Conservation (phyloP, 2,329 filamentous ascomycete species). For the Fusarium hostae region DNA sequence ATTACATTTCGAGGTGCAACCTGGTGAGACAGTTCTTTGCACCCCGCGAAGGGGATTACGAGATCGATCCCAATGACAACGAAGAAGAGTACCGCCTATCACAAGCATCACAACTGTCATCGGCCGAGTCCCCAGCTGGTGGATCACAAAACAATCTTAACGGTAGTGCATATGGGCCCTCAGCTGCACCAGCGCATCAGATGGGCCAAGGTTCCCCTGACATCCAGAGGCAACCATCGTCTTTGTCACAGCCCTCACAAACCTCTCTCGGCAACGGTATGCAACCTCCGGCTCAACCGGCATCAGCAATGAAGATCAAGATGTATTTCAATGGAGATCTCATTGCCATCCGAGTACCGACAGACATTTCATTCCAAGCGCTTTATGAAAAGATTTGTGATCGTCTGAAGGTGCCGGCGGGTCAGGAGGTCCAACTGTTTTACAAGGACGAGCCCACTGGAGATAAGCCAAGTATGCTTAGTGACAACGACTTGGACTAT, state of each 20-base stretch:
- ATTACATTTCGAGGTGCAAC: constrained; percentile 84
- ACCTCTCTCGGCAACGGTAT: constrained; percentile 61
- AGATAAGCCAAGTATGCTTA: constrained; percentile 78
- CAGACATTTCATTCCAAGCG: constrained; percentile 80
- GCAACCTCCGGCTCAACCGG: constrained; percentile 49
- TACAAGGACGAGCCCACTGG: constrained; percentile 88
- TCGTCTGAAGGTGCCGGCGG: constrained; percentile 76
- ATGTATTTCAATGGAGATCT: constrained; percentile 93
- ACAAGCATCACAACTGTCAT: constrained; percentile 74
- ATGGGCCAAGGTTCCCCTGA: constrained; percentile 49
- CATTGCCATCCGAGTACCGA: constrained; percentile 88
- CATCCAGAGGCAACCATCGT: constrained; percentile 42
- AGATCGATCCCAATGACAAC: constrained; percentile 80
- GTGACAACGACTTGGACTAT: constrained; percentile 81
- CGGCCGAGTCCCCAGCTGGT: constrained; percentile 68
- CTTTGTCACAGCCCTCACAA: constrained; percentile 55
- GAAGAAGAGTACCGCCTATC: constrained; percentile 84
- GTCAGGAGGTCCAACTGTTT: constrained; percentile 79
- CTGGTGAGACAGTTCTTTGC: constrained; percentile 92
- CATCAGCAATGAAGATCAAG: constrained; percentile 86
- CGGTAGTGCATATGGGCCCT: constrained; percentile 64
- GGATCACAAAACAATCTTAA: constrained; percentile 73
- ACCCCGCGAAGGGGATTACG: constrained; percentile 90
- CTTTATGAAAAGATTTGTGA: constrained; percentile 87
- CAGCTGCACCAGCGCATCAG: constrained; percentile 58